Conservation (phyloP, 2,329 filamentous ascomycete genomes). For the Stylonectria norvegica region DNA sequence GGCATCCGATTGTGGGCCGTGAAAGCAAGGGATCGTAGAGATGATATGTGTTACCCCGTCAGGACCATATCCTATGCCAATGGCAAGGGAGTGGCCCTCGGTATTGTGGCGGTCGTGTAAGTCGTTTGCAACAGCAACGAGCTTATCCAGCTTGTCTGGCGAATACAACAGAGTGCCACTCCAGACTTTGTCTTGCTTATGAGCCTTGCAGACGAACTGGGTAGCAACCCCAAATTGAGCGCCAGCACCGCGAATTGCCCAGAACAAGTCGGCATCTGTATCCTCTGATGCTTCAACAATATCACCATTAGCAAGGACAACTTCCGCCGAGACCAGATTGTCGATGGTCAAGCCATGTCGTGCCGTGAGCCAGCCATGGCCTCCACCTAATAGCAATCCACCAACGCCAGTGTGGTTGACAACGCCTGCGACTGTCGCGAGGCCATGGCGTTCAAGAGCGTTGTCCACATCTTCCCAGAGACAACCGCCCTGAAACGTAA, state of each 20-base stretch:
- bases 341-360: constrained; percentile 50
- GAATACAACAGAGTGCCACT: constrained; percentile 28
- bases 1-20: constrained; percentile 16
- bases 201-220: constrained; percentile 30
- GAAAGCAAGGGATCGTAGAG: constrained; percentile 21
- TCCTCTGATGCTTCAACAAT: constrained; percentile 37
- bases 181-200: constrained; percentile 31
- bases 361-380: constrained; percentile 55
- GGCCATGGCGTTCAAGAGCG: constrained; percentile 43
- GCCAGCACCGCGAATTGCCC: constrained; percentile 47
- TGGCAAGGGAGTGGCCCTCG: constrained; percentile 22
- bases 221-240: constrained; percentile 43
- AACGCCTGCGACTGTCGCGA: constrained; percentile 59
- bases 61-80: constrained; percentile 21
- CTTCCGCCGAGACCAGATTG: constrained; percentile 36
- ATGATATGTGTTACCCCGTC: constrained; percentile 13
- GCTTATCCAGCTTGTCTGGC: constrained; percentile 18
- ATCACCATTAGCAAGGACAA: constrained; percentile 38
- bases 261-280: constrained; percentile 44
- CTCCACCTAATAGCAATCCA: constrained; percentile 55
- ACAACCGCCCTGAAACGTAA: constrained; percentile 48
- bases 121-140: constrained; percentile 23
- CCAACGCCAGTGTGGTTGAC: constrained; percentile 62
- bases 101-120: constrained; percentile 15
- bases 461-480: constrained; percentile 53